phyloP scores from a whole-genome alignment of 495 filamentous ascomycete genomes.

The Paragyromitra xinjiangensis region DNA sequence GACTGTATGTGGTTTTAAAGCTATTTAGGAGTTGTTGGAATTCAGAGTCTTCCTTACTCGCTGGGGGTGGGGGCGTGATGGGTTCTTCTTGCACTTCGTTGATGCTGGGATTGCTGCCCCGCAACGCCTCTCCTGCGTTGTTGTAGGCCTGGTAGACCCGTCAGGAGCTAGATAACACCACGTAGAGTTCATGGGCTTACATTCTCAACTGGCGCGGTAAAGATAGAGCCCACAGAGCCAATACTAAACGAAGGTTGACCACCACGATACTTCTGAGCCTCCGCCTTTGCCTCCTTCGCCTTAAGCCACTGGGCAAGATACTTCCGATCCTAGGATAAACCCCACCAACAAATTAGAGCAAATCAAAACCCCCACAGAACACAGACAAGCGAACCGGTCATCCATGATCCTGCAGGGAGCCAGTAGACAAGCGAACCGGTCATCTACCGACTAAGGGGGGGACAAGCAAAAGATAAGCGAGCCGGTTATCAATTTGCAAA shows the following conservation, averaged over 20 bases:
- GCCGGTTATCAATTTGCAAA: constrained; percentile 20
- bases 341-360: constrained; percentile 3
- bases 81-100: constrained; percentile 7
- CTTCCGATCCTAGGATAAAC: constrained; percentile 27
- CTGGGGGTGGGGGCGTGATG: neutral
- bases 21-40: constrained; percentile 30
- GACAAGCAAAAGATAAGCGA: constrained; percentile 24
- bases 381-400: constrained; percentile 45
- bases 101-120: neutral
- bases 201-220: constrained; percentile 23
- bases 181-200: neutral
- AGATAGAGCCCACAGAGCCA: constrained; percentile 31
- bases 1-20: constrained; percentile 21
- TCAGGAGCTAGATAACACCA: neutral
- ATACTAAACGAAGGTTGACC: constrained; percentile 19
- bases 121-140: neutral
- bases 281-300: constrained; percentile 21
- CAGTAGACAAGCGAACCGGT: constrained; percentile 39
- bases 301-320: constrained; percentile 36
- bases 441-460: constrained; percentile 10
- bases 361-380: constrained; percentile 27
- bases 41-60: constrained; percentile 14
- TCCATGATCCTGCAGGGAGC: constrained; percentile 21
- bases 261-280: neutral
- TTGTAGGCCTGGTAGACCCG: constrained; percentile 27